Conservation (phyloP, 352 stramenopile species). For the Peronospora tabacina region DNA sequence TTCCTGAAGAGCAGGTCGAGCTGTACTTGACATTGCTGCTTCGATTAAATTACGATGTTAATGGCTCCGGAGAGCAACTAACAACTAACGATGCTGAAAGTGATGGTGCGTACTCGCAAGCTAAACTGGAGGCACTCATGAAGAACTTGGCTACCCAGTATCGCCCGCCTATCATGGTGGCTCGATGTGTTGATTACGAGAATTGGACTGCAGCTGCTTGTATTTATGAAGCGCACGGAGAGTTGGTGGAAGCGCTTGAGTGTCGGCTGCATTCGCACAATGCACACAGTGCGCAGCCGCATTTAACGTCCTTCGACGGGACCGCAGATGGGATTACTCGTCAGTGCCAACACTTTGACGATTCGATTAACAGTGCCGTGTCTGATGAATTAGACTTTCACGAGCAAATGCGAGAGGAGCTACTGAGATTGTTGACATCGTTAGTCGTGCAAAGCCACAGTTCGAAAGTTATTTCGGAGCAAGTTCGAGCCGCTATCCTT, state of each 20-base stretch:
- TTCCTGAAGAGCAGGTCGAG: slow-evolving; percentile 56
- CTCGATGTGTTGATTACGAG: slow-evolving; percentile 70
- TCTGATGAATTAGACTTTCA: slow-evolving; percentile 43
- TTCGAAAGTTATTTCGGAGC: slow-evolving; percentile 27
- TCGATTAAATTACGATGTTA: slow-evolving; percentile 34
- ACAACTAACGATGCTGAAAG: slow-evolving; percentile 2
- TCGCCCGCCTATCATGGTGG: slow-evolving; percentile 64
- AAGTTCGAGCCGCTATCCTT: slow-evolving; percentile 59
- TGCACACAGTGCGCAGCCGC: slow-evolving; percentile 10
- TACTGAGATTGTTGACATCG: slow-evolving; percentile 51
- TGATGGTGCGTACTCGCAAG: slow-evolving; percentile 36
- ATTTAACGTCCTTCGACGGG: neutral
- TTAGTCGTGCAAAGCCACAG: slow-evolving; percentile 48
- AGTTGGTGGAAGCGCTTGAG: slow-evolving; percentile 79
- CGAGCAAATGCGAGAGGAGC: slow-evolving; percentile 50
- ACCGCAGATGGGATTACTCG: slow-evolving; percentile 15
- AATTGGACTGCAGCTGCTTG: slow-evolving; percentile 75
- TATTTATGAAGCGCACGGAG: slow-evolving; percentile 72
- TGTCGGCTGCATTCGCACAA: slow-evolving; percentile 69
- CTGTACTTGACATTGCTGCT: slow-evolving; percentile 69
- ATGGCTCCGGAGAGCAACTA: slow-evolving; percentile 3
- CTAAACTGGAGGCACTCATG: slow-evolving; percentile 43
- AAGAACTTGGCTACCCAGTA: slow-evolving; percentile 56
- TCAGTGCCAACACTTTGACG: slow-evolving; percentile 26
- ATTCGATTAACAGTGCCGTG: slow-evolving; percentile 17